Evolutionary conservation across 768 basidiomycete species (phyloP), one percentile per base, ranked within the genome.

Genomic region (Boletus pseudo-olivaceus): DNA sequence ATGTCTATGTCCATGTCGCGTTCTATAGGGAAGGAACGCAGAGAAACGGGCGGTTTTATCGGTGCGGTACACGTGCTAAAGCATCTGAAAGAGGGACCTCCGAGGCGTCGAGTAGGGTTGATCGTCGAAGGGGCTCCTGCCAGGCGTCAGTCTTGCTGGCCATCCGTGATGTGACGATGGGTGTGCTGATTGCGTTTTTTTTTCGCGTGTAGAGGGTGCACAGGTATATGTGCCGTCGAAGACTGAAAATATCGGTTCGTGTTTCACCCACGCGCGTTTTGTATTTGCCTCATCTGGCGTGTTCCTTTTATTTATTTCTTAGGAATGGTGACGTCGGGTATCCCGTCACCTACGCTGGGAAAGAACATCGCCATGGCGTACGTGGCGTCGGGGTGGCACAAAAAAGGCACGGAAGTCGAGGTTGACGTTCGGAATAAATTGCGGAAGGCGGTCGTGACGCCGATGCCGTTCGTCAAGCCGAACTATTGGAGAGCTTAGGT

Each of bases 331-430:
- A 99, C 95, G 0, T 98, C 94, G 1, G 97, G 96, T 43, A 97
- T 98, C 57, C 97, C 97, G 14, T 93, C 93, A 0, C 96, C 95
- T 0, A 88, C 92, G 1, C 76, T 93, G 4, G 83, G 82, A 1
- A 86, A 87, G 69, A 98, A 99, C 71, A 92, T 98, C 61, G 93
- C 95, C 1, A 98, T 98, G 96, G 96, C 85, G 1, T 98, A 98
- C 63, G 80, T 98, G 44, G 68, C 76, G 58, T 80, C 76, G 20
- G 93, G 93, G 0, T 84, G 78, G 72, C 91, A 96, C 74, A 98
- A 94, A 75, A 95, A 91, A 70, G 93, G 91, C 11, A 96, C 88
- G 0, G 82, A 87, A 66, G 76, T 98, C 4, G 78, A 81, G 47
- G 86, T 98, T 15, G 88, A 95, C 55, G 88, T 98, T 35, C 80